Conservation (phyloP, 2,329 filamentous ascomycete species). For the Aureobasidium namibiae region DNA sequence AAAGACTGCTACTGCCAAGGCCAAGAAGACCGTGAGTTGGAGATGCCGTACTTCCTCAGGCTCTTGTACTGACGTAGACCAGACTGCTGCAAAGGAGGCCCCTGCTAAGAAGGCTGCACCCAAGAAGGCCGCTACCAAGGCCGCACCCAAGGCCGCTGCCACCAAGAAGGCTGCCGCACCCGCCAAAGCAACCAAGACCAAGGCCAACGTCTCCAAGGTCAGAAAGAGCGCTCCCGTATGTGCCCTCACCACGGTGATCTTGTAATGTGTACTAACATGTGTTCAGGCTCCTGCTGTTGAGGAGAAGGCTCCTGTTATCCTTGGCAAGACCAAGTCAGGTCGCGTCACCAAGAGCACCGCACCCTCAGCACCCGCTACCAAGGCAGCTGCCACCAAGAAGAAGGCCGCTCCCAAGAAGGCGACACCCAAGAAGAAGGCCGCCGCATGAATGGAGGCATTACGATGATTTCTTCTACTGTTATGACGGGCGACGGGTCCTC, state of each 20-base stretch:
- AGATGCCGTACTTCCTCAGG: not conserved
- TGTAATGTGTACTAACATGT: not conserved
- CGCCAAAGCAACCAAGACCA: conserved; percentile 30
- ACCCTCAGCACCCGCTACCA: conserved; percentile 30
- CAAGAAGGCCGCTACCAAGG: conserved; percentile 23
- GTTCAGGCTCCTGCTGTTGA: conserved; percentile 55
- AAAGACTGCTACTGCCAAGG: conserved; percentile 38
- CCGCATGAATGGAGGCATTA: not conserved
- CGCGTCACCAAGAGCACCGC: conserved; percentile 66
- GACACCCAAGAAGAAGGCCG: conserved; percentile 37
- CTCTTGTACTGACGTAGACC: conserved; percentile 12
- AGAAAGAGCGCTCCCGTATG: conserved; percentile 34
- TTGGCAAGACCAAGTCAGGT: conserved; percentile 79
- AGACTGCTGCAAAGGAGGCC: conserved; percentile 35
- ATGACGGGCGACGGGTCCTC: conserved; percentile 3
- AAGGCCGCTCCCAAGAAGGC: conserved; percentile 33
- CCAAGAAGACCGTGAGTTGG: conserved; percentile 22
- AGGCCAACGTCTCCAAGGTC: conserved; percentile 39
- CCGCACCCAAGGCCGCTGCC: conserved; percentile 26
- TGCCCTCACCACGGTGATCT: conserved; percentile 6
- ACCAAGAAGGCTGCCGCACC: conserved; percentile 24
- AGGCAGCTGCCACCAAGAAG: conserved; percentile 38
- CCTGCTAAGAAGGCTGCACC: conserved; percentile 22
- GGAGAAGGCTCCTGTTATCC: conserved; percentile 57
- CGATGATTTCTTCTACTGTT: conserved; percentile 5